Percentiles rank a stretch among this genome's conserved stretches.
Evolutionary conservation across 2,329 filamentous ascomycete genomes (phyloP).

Genomic region (Lachnellula subtilissima): DNA sequence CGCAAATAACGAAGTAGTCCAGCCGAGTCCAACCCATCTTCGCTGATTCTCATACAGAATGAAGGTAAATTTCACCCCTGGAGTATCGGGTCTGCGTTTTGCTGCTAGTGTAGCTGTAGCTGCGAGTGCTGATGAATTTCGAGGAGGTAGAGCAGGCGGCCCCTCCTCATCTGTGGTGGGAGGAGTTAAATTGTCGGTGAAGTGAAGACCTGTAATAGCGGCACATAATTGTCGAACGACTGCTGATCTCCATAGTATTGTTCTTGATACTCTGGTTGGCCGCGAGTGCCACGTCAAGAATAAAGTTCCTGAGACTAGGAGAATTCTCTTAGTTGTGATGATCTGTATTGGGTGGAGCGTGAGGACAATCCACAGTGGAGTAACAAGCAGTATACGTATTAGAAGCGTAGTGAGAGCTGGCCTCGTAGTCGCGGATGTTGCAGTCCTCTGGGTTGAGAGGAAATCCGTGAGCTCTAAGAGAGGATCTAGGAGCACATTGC

Average conservation of each 20-base stretch:
- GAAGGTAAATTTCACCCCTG: conserved; percentile 92
- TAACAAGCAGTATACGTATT: conserved; percentile 80
- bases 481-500: conserved; percentile 87
- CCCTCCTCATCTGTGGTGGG: conserved; percentile 22
- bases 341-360: conserved; percentile 79
- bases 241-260: conserved; percentile 84
- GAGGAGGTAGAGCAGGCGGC: conserved; percentile 27
- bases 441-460: conserved; percentile 81
- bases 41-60: conserved; percentile 95
- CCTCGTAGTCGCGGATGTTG: conserved; percentile 84
- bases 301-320: conserved; percentile 81
- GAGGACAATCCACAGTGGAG: conserved; percentile 80
- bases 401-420: conserved; percentile 88
- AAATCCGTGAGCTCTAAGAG: conserved; percentile 88
- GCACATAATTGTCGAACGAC: conserved; percentile 64
- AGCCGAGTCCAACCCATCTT: conserved; percentile 89
- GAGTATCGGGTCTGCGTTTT: conserved; percentile 47
- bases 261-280: conserved; percentile 76
- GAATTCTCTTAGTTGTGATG: conserved; percentile 78
- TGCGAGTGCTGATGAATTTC: conserved; percentile 19
- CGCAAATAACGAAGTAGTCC: conserved; percentile 85
- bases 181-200: conserved; percentile 46
- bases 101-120: conserved; percentile 31
- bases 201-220: conserved; percentile 75
- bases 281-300: conserved; percentile 88